Percentiles rank a stretch among this genome's conserved stretches.
These are phyloP conservation scores for Silene conica DNA, from an alignment of 148 eudicot species.

Conservation along the genomic window DNA sequence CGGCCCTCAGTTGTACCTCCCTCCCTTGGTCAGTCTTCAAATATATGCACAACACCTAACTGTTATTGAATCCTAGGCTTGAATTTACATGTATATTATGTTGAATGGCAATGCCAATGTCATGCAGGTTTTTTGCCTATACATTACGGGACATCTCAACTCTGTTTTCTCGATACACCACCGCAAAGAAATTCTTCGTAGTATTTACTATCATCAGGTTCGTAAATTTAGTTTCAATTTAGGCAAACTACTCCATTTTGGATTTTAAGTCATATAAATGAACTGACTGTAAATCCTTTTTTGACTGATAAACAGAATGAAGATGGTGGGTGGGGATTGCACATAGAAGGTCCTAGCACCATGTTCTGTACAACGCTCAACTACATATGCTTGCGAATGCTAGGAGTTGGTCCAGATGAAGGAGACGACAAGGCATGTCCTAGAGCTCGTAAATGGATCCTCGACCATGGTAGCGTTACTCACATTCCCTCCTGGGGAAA, in stretches of 20 bases:
- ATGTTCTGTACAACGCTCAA: slow-evolving; percentile 40
- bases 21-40: slow-evolving; percentile 31
- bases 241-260: no score
- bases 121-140: slow-evolving; percentile 24
- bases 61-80: no score
- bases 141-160: slow-evolving; percentile 28
- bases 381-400: slow-evolving; percentile 41
- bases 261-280: no score
- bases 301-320: no score
- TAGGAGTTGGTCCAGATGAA: slow-evolving; percentile 39
- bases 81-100: no score
- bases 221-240: background rate
- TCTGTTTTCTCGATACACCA: slow-evolving; percentile 21
- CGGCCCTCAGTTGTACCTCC: slow-evolving; percentile 36
- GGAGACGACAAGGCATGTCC: slow-evolving; percentile 28
- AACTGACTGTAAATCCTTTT: no score
- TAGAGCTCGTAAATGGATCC: slow-evolving; percentile 49
- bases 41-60: no score
- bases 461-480: slow-evolving; percentile 41
- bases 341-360: slow-evolving; percentile 49
- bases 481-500: slow-evolving; percentile 57
- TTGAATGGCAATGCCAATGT: background rate
- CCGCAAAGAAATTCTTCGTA: slow-evolving; percentile 24
- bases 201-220: slow-evolving; percentile 30
- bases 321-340: slow-evolving; percentile 59